phyloP scores from a whole-genome alignment of 148 eudicot genomes.

The Rhododendron ovatum region DNA sequence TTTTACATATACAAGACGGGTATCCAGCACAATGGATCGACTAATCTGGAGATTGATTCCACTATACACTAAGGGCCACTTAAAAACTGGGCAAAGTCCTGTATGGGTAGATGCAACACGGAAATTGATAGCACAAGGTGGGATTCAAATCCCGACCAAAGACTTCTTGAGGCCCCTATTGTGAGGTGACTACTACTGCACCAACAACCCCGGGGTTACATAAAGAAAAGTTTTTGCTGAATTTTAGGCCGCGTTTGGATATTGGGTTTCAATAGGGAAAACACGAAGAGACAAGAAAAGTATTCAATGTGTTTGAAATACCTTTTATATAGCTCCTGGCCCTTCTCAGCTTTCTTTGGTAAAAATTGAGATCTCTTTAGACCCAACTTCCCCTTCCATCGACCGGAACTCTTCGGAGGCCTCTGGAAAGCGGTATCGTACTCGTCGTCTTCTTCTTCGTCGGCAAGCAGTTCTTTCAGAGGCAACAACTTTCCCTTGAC shows the following conservation, averaged over 20 bases:
- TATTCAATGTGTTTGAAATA: not conserved
- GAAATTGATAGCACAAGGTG: not conserved
- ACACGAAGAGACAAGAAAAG: not conserved
- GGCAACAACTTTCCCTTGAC: constrained; percentile 32
- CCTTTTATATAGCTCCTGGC: constrained; percentile 10
- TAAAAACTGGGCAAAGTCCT: too few species aligned
- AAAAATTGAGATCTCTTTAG: constrained; percentile 22
- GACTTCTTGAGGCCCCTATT: not conserved
- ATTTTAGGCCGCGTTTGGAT: not conserved
- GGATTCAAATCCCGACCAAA: not conserved
- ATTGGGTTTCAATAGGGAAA: not conserved
- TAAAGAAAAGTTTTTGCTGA: not conserved
- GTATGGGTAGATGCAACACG: not conserved
- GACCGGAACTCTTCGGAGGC: constrained; percentile 16
- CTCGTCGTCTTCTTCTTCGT: constrained; percentile 16
- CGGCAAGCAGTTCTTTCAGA: constrained; percentile 34
- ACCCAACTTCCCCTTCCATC: constrained; percentile 36
- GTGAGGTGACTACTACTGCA: not conserved
- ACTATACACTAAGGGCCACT: too few species aligned
- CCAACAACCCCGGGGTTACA: not conserved
- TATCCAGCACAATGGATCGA: too few species aligned
- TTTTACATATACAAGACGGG: too few species aligned
- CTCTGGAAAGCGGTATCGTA: constrained; percentile 22
- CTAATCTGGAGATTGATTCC: too few species aligned
- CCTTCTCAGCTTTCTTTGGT: constrained; percentile 19